These are phyloP conservation scores for Anisodus tanguticus DNA, from an alignment of 257 asterid species.

Conservation along the genomic window DNA sequence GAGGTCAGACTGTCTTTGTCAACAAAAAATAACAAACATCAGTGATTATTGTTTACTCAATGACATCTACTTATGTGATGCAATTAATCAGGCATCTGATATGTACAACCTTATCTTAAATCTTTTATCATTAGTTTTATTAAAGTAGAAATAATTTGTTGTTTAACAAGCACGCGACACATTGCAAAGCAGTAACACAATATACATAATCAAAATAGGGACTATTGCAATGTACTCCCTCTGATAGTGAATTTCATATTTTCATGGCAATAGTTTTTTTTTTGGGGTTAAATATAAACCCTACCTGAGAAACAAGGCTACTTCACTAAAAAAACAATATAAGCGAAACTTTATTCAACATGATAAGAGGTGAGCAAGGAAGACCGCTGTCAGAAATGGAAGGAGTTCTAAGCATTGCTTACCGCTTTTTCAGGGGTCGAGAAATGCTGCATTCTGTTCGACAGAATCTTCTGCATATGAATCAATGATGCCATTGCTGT, in stretches of 20 bases:
- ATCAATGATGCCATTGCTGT: conserved; percentile 89
- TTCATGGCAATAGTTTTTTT: neutral
- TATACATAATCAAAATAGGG: neutral
- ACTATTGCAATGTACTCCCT: conserved; percentile 3
- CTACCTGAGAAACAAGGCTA: neutral
- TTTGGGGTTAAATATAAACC: neutral
- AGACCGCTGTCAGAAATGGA: neutral
- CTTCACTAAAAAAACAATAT: neutral
- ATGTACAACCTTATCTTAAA: neutral
- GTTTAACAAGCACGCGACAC: neutral
- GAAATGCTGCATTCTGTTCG: conserved; percentile 88
- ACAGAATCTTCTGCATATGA: conserved; percentile 92
- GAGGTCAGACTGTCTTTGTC: conserved; percentile 1
- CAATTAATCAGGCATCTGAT: neutral
- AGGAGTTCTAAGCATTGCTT: conserved; percentile 34
- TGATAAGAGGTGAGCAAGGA: conserved; percentile 4
- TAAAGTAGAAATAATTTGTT: neutral
- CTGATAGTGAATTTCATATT: conserved; percentile 2
- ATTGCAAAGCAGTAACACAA: neutral
- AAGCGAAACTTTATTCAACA: neutral
- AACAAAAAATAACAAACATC: neutral
- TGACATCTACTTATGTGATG: neutral
- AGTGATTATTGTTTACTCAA: neutral
- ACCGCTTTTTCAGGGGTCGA: conserved; percentile 89
- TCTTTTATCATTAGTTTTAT: neutral